Conservation (phyloP, 2,329 filamentous ascomycete genomes). For the Alternaria tenuissima region DNA sequence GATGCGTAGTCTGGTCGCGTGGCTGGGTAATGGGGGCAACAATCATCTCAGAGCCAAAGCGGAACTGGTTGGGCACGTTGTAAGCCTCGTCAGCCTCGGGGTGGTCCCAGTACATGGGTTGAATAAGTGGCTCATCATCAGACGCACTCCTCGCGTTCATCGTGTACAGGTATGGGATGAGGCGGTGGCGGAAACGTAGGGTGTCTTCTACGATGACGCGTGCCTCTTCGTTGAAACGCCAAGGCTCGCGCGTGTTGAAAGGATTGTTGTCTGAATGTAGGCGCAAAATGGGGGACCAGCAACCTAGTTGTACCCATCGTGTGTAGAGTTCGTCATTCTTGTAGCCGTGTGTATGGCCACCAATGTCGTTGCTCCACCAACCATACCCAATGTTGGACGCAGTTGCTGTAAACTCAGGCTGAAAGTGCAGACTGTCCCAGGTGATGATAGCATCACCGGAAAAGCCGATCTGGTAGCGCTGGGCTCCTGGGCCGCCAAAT, state of each 20-base stretch:
- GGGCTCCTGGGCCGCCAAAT: slow-evolving; percentile 69
- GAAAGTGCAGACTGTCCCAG: slow-evolving; percentile 69
- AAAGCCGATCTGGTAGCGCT: slow-evolving; percentile 71
- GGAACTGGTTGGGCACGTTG: slow-evolving; percentile 64
- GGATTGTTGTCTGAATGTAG: slow-evolving; percentile 66
- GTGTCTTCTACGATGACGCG: slow-evolving; percentile 59
- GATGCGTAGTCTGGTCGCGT: slow-evolving; percentile 56
- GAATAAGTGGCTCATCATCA: slow-evolving; percentile 62
- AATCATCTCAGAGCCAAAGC: slow-evolving; percentile 65
- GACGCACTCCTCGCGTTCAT: slow-evolving; percentile 60
- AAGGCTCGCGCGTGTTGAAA: slow-evolving; percentile 70
- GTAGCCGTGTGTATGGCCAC: slow-evolving; percentile 66
- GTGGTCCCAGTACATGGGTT: slow-evolving; percentile 70
- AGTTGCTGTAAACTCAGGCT: slow-evolving; percentile 72
- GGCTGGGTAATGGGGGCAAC: slow-evolving; percentile 66
- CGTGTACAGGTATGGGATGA: slow-evolving; percentile 69
- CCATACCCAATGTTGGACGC: slow-evolving; percentile 73
- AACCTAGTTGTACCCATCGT: slow-evolving; percentile 69
- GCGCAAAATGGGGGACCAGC: slow-evolving; percentile 68
- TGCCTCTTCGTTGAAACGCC: slow-evolving; percentile 62
- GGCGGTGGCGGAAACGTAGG: slow-evolving; percentile 63
- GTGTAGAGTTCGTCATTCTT: slow-evolving; percentile 67
- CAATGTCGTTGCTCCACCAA: slow-evolving; percentile 75
- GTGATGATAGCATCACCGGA: slow-evolving; percentile 68
- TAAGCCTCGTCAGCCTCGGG: slow-evolving; percentile 64